phyloP scores from a whole-genome alignment of 192 early-diverging fungal genomes.

The Mortierella claussenii region DNA sequence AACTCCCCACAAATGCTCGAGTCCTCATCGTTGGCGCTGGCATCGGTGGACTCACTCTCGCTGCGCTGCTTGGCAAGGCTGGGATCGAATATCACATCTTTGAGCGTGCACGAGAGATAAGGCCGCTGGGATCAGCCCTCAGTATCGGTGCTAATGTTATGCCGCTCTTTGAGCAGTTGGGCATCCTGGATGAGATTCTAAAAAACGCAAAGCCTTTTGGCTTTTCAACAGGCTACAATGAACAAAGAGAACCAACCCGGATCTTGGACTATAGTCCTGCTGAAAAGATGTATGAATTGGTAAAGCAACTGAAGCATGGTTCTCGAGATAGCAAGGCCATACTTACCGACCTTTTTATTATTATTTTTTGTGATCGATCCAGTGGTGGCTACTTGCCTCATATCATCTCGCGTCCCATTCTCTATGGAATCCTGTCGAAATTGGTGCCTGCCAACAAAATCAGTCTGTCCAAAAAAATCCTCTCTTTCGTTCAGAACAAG shows the following conservation, averaged over 20 bases:
- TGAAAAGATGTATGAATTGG: conserved; percentile 27
- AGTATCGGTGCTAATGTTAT: conserved; percentile 31
- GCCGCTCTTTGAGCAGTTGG: conserved; percentile 30
- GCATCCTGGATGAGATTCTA: conserved; percentile 26
- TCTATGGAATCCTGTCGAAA: conserved; percentile 7
- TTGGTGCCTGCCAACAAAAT: conserved; percentile 20
- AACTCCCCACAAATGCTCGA: conserved; percentile 10
- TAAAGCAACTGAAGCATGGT: too few relatives aligned
- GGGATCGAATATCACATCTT: conserved; percentile 30
- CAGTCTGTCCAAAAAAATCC: conserved; percentile 17
- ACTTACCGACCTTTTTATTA: conserved; percentile 3
- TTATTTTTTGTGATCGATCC: not conserved
- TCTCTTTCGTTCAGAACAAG: conserved; percentile 9
- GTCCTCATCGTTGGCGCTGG: conserved; percentile 31
- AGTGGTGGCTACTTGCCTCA: conserved; percentile 26
- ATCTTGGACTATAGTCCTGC: conserved; percentile 36
- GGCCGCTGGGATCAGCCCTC: conserved; percentile 24
- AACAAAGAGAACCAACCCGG: conserved; percentile 21
- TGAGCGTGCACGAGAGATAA: conserved; percentile 20
- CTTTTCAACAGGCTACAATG: conserved; percentile 36
- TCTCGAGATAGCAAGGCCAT: too few relatives aligned
- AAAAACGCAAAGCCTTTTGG: conserved; percentile 24
- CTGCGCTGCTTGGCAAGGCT: conserved; percentile 18
- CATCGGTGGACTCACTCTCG: conserved; percentile 25
- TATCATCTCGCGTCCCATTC: conserved; percentile 29